Conservation (phyloP, 2,329 filamentous ascomycete species). For the Paecilomyces formosus region DNA sequence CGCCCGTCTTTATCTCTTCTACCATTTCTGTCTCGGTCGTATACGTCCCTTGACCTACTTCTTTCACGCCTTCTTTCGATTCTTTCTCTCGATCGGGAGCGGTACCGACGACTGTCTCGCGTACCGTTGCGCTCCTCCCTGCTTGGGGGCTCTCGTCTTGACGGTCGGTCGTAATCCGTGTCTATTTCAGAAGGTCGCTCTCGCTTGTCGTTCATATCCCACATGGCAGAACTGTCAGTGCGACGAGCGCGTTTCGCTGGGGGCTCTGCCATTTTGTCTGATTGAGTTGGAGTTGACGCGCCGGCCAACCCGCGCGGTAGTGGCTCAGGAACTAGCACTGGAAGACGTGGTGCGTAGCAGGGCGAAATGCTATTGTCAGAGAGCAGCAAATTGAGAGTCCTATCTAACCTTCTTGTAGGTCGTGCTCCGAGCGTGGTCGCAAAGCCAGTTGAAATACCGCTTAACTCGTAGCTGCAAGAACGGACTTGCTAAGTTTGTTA, state of each 20-base stretch:
- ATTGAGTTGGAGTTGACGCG: slow-evolving; percentile 3
- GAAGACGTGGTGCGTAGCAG: background rate
- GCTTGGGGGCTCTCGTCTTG: slow-evolving; percentile 25
- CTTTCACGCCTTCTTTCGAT: slow-evolving; percentile 34
- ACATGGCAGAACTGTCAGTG: slow-evolving; percentile 55
- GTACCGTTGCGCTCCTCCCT: slow-evolving; percentile 31
- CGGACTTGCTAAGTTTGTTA: slow-evolving; percentile 17
- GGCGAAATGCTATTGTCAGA: background rate
- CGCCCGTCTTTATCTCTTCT: slow-evolving; percentile 30
- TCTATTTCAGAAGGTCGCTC: slow-evolving; percentile 19
- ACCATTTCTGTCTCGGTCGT: slow-evolving; percentile 24
- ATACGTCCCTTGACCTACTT: slow-evolving; percentile 37
- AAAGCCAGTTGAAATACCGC: background rate
- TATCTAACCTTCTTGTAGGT: background rate
- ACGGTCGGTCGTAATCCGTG: slow-evolving; percentile 27
- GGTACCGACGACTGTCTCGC: slow-evolving; percentile 32
- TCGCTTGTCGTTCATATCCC: slow-evolving; percentile 42
- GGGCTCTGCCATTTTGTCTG: slow-evolving; percentile 43
- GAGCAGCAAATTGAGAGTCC: background rate
- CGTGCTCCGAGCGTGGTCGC: background rate
- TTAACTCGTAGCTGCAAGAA: background rate
- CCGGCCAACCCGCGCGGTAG: background rate
- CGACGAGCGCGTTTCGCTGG: slow-evolving; percentile 45
- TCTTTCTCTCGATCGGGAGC: slow-evolving; percentile 32
- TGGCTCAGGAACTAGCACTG: slow-evolving; percentile 1